These are phyloP conservation scores for Elsinoe australis DNA, from an alignment of 2,329 filamentous ascomycete genomes.

Conservation along the genomic window DNA sequence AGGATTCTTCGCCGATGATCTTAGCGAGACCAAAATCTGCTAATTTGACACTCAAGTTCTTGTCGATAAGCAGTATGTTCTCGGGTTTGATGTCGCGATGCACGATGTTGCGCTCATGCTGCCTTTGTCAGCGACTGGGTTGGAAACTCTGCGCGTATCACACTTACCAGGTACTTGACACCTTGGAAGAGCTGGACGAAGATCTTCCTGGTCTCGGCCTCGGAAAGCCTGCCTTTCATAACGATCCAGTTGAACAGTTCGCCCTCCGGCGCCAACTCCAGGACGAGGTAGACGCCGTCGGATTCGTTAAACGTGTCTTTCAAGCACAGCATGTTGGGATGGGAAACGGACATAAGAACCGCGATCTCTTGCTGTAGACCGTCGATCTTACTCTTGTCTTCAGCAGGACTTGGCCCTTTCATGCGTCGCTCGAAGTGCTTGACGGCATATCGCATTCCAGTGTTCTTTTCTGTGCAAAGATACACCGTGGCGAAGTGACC, in stretches of 20 bases:
- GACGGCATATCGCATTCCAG: constrained; percentile 77
- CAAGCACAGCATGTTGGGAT: constrained; percentile 83
- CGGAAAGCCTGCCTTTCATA: constrained; percentile 77
- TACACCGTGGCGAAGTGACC: constrained; percentile 94
- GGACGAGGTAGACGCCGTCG: constrained; percentile 81
- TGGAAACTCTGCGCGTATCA: background rate
- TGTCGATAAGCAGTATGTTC: constrained; percentile 85
- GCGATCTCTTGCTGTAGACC: constrained; percentile 92
- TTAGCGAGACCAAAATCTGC: constrained; percentile 96
- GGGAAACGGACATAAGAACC: constrained; percentile 92
- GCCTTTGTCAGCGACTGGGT: background rate
- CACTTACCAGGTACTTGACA: constrained; percentile 81
- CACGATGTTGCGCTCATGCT: constrained; percentile 96
- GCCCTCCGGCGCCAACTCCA: constrained; percentile 85
- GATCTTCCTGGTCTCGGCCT: constrained; percentile 75
- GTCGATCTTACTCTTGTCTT: constrained; percentile 71
- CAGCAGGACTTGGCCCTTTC: constrained; percentile 44
- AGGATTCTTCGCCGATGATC: constrained; percentile 96
- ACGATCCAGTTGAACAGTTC: constrained; percentile 96
- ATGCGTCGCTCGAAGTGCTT: constrained; percentile 85
- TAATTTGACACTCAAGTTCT: constrained; percentile 77
- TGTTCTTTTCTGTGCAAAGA: constrained; percentile 76
- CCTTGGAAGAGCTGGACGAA: constrained; percentile 90
- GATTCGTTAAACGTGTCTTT: constrained; percentile 92
- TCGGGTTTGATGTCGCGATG: constrained; percentile 97